Base-by-base conservation (phyloP, 2,329 filamentous ascomycete species). In the Phyllosticta citrichinensis region DNA sequence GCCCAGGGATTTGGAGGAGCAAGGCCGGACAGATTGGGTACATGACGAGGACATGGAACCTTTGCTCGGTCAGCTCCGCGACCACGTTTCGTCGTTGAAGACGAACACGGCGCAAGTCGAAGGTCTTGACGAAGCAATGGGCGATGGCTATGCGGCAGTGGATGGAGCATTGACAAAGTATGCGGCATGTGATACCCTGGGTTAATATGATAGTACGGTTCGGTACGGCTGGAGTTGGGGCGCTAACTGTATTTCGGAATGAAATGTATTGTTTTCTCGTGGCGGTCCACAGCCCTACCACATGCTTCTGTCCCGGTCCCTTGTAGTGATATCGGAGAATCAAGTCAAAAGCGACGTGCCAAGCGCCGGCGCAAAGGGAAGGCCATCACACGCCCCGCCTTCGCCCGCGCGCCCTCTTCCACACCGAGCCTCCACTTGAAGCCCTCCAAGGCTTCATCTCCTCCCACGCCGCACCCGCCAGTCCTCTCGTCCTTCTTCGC, bases 31-130 rank as follows among this genome's bases (percentile, higher is more conserved):
- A 67, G 52, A 62, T 74, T 54, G 71, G 73, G 58, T 64, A 52
- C 64, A 69, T 52, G 70, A 73, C 64, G 59, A 65, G 52, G 66
- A 73, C 52, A 64, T 76, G 11, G 68, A 63, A 19, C 68, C 70
- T 25, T 63, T 75, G 47, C 67, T 75, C 52, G 68, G 68, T 60
- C 73, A 74, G 64, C 68, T 76, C 55, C 68, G 67, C 35, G 71
- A 69, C 52, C 74, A 74, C 64, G 63, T 76, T 4, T 70, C 73
- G 57, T 71, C 66, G 35, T 72, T 76, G 69, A 71, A 73, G 63
- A 68, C 67, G 20, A 76, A 75, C 62, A 67, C 70, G 65, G 66
- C 63, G 60, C 72, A 75, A 62, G 67, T 76, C 11, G 66, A 70
- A 10, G 72, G 71, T 55, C 67, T 75, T 30, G 65, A 68, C n/a